Conservation (phyloP, 2,329 filamentous ascomycete species). For the Blastomyces parvus region DNA sequence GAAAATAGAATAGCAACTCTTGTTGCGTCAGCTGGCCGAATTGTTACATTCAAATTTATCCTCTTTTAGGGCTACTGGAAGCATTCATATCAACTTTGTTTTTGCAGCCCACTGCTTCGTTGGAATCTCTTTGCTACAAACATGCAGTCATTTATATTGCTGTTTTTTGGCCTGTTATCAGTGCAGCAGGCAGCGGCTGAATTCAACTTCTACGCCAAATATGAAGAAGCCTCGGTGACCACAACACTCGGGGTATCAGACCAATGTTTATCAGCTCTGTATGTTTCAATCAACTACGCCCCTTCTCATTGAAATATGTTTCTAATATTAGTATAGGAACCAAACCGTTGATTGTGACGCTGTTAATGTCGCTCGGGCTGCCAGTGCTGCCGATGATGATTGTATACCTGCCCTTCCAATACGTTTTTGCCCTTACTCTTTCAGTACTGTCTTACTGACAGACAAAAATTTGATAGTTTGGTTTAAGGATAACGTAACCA, state of each 20-base stretch:
- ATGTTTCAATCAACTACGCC: conserved; percentile 4
- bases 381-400: conserved; percentile 13
- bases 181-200: conserved; percentile 7
- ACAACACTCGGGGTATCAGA: conserved; percentile 13
- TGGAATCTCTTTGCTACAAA: background rate
- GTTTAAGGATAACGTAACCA: conserved; percentile 14
- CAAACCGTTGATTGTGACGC: conserved; percentile 16
- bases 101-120: background rate
- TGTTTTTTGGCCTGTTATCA: conserved; percentile 7
- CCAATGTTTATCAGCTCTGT: conserved; percentile 15
- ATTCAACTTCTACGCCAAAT: conserved; percentile 16
- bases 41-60: background rate
- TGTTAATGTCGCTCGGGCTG: conserved; percentile 14
- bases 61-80: background rate
- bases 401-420: conserved; percentile 9
- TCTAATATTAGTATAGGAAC: conserved; percentile 11
- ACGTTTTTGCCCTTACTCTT: background rate
- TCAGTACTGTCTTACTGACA: background rate
- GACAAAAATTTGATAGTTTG: conserved; percentile 10
- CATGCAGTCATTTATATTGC: conserved; percentile 2
- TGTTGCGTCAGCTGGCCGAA: background rate
- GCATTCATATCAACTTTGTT: background rate
- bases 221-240: conserved; percentile 13
- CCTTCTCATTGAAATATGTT: background rate
- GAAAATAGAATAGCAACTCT: background rate